Base-by-base conservation (phyloP, 169 alveolate genomes). In the Cyclospora cayetanensis region DNA sequence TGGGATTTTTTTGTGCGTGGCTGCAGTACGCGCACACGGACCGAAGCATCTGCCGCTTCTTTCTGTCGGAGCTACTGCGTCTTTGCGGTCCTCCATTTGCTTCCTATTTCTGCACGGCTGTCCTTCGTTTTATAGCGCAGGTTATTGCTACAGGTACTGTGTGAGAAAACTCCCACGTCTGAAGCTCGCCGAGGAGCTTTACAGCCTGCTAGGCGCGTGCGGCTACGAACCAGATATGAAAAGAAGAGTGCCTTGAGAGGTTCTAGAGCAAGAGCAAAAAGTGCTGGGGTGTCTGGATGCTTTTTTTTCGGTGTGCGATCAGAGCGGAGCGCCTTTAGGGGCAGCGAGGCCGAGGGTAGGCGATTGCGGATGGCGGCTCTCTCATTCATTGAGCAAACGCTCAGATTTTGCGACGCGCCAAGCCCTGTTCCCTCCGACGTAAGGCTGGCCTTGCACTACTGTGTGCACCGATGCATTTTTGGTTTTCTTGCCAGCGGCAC, bases 11-110 rank as follows among this genome's bases (percentile, higher is more conserved):
- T 25, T 25, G 70, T 55, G 70, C n/a, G n/a, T n/a, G n/a, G 3
- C 15, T 77, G 1, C 87, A 77, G 87, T 52, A 43, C 70, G 42
- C 22, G 15, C 39, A 42, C 1, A 43, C 50, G 1, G 87, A 77
- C 70, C 87, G 87, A 0, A 37, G 65, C 37, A 43, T 77, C 27
- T 77, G 66, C 63, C 87, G 87, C 29, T 46, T 77, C 43, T 77
- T 42, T 42, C 87, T 77, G 20, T 46, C 70, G 87, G 87, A 77
- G 65, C 65, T 77, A 22, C 68, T 77, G 46, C 68, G 87, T 15
- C 87, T 37, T 43, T 77, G 87, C 43, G 87, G 87, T 0, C 87
- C 87, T 18, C 87, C 87, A 18, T 77, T 77, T 31, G 42, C 87
- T 18, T 77, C 87, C 41, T 42, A 43, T 9, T 77, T 77, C 41